Percentiles rank a stretch among this genome's conserved stretches.
Conservation (phyloP, 1,284 basidiomycete genomes). For the Gymnopus androsaceus region DNA sequence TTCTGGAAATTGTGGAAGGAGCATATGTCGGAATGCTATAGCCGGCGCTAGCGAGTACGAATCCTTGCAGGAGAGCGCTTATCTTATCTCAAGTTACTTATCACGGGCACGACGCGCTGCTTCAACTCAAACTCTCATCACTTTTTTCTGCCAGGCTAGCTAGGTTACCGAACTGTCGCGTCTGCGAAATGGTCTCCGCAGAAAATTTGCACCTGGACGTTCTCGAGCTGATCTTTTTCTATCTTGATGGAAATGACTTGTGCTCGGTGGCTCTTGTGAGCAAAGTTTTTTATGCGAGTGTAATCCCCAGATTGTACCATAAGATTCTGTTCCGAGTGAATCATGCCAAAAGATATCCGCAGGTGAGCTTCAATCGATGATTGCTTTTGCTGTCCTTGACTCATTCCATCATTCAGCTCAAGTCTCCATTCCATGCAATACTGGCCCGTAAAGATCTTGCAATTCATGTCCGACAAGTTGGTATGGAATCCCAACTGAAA, state of each 20-base stretch:
- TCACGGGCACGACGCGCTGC: too few relatives aligned
- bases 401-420: constrained; percentile 31
- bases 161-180: too few relatives aligned
- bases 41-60: too few relatives aligned
- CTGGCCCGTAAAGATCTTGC: constrained; percentile 51
- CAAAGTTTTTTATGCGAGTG: constrained; percentile 60
- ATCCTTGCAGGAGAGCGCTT: too few relatives aligned
- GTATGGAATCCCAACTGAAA: constrained; percentile 33
- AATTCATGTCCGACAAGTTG: constrained; percentile 60
- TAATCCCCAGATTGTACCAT: constrained; percentile 61
- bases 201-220: constrained; percentile 71
- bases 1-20: too few relatives aligned
- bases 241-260: constrained; percentile 56
- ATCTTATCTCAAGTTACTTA: too few relatives aligned
- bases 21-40: too few relatives aligned
- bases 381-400: background rate
- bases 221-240: constrained; percentile 60
- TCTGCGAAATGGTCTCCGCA: constrained; percentile 55
- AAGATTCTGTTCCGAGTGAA: constrained; percentile 52
- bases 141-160: too few relatives aligned
- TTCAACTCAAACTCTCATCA: too few relatives aligned
- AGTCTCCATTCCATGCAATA: constrained; percentile 63
- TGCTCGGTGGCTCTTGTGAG: constrained; percentile 61
- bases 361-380: constrained; percentile 36
- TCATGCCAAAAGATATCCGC: constrained; percentile 58